These are phyloP conservation scores for Uronychia setigera DNA, from an alignment of 73 alveolate genomes.

Conservation along the genomic window DNA sequence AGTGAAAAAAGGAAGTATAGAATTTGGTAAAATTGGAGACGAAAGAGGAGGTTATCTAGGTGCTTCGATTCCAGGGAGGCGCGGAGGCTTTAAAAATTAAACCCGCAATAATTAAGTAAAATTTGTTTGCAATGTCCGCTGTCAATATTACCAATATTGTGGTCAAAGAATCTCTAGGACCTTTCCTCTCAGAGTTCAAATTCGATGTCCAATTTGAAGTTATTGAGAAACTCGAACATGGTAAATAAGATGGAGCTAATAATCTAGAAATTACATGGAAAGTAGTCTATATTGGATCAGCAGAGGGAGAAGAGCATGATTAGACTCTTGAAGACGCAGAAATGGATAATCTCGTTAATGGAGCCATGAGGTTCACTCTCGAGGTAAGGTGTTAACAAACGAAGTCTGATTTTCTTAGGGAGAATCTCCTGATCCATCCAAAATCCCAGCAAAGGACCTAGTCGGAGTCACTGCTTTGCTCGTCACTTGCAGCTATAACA, in stretches of 20 bases:
- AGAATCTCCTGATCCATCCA: slow-evolving; percentile 89
- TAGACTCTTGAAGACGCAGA: slow-evolving; percentile 90
- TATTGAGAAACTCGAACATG: slow-evolving; percentile 69
- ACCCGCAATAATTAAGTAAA: neutral
- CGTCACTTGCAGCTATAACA: slow-evolving; percentile 91
- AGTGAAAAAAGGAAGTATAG: too few relatives aligned
- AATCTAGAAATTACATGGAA: slow-evolving; percentile 79
- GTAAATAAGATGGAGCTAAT: slow-evolving; percentile 9
- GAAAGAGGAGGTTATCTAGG: too few relatives aligned
- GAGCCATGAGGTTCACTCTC: slow-evolving; percentile 90
- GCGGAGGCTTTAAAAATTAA: slow-evolving; percentile 5
- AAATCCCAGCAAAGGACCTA: slow-evolving; percentile 84
- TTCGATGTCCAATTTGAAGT: slow-evolving; percentile 94
- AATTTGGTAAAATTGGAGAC: too few relatives aligned
- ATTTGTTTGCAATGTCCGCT: slow-evolving; percentile 79
- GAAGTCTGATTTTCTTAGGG: slow-evolving; percentile 33
- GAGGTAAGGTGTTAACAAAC: slow-evolving; percentile 30
- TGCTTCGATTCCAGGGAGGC: too few relatives aligned
- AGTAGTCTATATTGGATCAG: slow-evolving; percentile 94
- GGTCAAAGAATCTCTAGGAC: slow-evolving; percentile 82
- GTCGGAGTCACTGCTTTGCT: slow-evolving; percentile 97
- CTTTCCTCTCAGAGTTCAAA: slow-evolving; percentile 81
- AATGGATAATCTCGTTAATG: slow-evolving; percentile 88
- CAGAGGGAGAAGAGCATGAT: slow-evolving; percentile 89
- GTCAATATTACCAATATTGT: slow-evolving; percentile 92